Base-by-base conservation (phyloP, 202 grass and related monocot genomes). In the Zoysia matrella region DNA sequence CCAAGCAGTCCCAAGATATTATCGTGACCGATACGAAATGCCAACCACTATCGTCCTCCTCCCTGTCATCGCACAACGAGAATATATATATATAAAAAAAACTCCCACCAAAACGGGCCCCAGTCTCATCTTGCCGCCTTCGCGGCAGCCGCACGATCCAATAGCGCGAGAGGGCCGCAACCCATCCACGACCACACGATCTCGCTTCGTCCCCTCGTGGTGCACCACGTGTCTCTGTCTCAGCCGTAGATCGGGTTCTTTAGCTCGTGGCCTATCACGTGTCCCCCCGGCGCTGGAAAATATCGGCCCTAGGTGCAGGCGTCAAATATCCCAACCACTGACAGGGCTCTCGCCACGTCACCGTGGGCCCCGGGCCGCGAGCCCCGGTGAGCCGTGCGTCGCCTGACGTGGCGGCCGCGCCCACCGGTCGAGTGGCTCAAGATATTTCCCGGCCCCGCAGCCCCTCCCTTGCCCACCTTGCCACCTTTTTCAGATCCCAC, bases 391-490 rank as follows among this genome's bases (percentile, higher is more conserved):
- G 63, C 63, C 43, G 4, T 40, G 11, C 11, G 40, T 65, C 52
- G 40, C 76, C 50, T 93, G 91, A 91, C 77, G 86, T 93, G 91
- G 91, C 86, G 67, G 11, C 18, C 94, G 48, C 68, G 67, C 79
- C 71, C 77, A 64, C 89, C 90, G 72, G 15, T 71, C 47, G 52
- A 85, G 42, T 67, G 70, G 11, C 57, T 47, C 65, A 55, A 92
- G 90, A 92, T 92, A 92, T 92, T 89, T 92, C 65, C 11, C 4
- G 49, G 3, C 7, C 52, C 47, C 60, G 11, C 3, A 18, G 44
- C 16, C 7, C n/a, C 68, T 52, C 78, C 78, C 39, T 61, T 69
- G 73, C 60, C 7, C 71, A 73, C 64, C 4, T 36, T 1, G 65
- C 57, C 18, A 49, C 54, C 16, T 9, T n/a, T 52, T 12, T 1